A percentile compares a stretch with the other conserved stretches of the same genome.
phyloP scores from a whole-genome alignment of 2,329 filamentous ascomycete genomes.

The Cladosporium sphaerospermum region DNA sequence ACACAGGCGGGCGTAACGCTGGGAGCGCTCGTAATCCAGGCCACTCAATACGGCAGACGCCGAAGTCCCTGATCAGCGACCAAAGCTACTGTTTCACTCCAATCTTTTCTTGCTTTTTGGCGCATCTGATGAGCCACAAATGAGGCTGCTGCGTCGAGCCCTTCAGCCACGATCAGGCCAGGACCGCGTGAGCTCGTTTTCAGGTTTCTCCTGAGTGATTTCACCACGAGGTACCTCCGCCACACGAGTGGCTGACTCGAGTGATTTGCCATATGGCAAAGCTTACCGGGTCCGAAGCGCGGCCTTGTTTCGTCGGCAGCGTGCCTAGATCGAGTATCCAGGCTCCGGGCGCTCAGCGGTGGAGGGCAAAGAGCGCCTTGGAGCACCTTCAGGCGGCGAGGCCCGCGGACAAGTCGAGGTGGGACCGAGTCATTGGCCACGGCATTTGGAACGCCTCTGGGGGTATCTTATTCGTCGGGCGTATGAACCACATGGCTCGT shows the following conservation, averaged over 20 bases:
- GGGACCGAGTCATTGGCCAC: background rate
- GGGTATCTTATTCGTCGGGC: too few relatives aligned
- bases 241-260: too few relatives aligned
- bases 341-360: background rate
- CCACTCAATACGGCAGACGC: background rate
- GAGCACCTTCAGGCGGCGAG: background rate
- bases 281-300: background rate
- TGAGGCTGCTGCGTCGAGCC: background rate
- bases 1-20: background rate
- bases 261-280: background rate
- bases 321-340: slow-evolving; percentile 3
- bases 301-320: background rate
- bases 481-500: too few relatives aligned
- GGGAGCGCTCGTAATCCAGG: background rate
- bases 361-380: background rate
- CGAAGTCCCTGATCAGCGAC: background rate
- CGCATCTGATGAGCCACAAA: background rate
- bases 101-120: background rate
- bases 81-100: background rate
- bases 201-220: too few relatives aligned
- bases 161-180: background rate
- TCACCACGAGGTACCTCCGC: too few relatives aligned
- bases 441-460: background rate
- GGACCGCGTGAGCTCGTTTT: background rate
- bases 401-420: background rate